Conservation (phyloP, 768 basidiomycete species). For the Coprinellus micaceus region DNA sequence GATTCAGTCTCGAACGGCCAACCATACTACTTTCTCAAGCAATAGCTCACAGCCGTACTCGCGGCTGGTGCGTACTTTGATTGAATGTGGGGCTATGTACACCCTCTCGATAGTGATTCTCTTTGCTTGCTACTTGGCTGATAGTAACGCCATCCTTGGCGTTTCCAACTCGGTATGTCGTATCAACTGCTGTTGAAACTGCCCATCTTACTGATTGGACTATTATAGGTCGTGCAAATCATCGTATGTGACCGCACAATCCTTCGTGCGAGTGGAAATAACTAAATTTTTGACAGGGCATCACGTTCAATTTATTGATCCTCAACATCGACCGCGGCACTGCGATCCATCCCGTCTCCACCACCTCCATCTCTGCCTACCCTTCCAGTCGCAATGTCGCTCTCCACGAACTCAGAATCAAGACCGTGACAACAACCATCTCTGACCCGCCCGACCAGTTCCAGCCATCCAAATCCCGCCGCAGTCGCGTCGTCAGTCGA, state of each 20-base stretch:
- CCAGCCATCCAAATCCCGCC: not conserved
- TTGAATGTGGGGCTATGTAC: constrained; percentile 40
- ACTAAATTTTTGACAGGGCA: constrained; percentile 17
- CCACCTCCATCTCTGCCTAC: not conserved
- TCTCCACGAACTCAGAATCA: not conserved
- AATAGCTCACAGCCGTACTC: constrained; percentile 23
- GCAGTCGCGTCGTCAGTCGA: not conserved
- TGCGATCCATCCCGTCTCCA: constrained; percentile 8
- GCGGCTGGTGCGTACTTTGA: constrained; percentile 29
- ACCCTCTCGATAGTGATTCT: constrained; percentile 32
- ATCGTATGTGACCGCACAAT: constrained; percentile 25
- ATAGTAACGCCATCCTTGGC: constrained; percentile 35
- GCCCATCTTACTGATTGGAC: not conserved
- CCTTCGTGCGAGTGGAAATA: not conserved
- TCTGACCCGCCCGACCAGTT: not conserved
- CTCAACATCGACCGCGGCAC: constrained; percentile 17
- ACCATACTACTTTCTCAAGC: not conserved
- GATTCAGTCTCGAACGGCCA: constrained; percentile 19
- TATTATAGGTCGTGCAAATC: constrained; percentile 36
- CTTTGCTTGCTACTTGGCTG: constrained; percentile 33
- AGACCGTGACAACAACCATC: constrained; percentile 1
- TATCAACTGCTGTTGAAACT: not conserved
- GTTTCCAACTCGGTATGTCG: constrained; percentile 36
- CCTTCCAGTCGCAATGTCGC: not conserved
- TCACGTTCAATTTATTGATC: constrained; percentile 26